Percentiles rank a stretch among this genome's conserved stretches.
Conservation (phyloP, 1,139 yeast genomes). For the Candida sojae region DNA sequence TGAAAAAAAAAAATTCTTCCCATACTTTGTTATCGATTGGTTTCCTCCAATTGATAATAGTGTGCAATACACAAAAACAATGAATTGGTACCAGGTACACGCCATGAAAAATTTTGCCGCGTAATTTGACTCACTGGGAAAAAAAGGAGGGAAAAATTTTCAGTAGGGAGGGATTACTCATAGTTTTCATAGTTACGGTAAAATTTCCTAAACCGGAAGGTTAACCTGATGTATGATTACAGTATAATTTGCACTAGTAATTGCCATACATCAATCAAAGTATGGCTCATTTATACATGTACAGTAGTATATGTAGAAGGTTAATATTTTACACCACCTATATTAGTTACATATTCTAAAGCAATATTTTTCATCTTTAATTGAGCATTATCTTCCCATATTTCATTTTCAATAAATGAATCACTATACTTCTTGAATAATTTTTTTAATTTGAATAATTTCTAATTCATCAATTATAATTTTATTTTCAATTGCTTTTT, state of each 20-base stretch:
- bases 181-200: slow-evolving; percentile 5
- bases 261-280: too few relatives aligned
- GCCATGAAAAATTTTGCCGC: not conserved
- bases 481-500: slow-evolving; percentile 51
- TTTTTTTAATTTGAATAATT: slow-evolving; percentile 41
- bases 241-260: too few relatives aligned
- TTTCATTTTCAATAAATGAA: slow-evolving; percentile 35
- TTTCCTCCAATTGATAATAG: too few relatives aligned
- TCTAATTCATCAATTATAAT: slow-evolving; percentile 47
- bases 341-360: slow-evolving; percentile 9
- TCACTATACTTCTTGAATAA: slow-evolving; percentile 62
- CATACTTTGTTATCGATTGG: too few relatives aligned
- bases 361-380: slow-evolving; percentile 8
- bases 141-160: not conserved
- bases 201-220: slow-evolving; percentile 5
- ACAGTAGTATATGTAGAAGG: too few relatives aligned
- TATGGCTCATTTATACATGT: too few relatives aligned
- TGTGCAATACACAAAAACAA: too few relatives aligned
- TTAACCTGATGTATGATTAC: not conserved
- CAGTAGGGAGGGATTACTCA: not conserved
- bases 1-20: too few relatives aligned
- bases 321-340: slow-evolving; percentile 6
- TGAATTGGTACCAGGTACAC: too few relatives aligned
- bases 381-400: slow-evolving; percentile 21
- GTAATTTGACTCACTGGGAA: too few relatives aligned